Evolutionary conservation across 2,329 filamentous ascomycete genomes (phyloP).

Genomic region (Fusarium albosuccineum): DNA sequence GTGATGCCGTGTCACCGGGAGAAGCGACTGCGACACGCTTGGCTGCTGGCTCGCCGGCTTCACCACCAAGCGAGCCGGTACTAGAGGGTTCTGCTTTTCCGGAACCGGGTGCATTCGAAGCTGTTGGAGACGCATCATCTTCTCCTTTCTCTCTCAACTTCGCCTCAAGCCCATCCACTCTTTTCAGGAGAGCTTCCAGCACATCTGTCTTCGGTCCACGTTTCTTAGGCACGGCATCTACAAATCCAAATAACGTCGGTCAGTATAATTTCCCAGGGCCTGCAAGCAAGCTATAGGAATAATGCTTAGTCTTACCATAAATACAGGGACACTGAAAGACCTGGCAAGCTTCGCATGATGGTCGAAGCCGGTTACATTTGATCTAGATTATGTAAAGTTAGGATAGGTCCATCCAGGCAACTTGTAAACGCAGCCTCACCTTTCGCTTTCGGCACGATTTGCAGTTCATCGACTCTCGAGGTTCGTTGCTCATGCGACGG

Average conservation of each 20-base stretch:
- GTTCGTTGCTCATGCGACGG: slow-evolving; percentile 78
- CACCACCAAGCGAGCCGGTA: slow-evolving; percentile 37
- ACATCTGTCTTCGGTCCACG: slow-evolving; percentile 92
- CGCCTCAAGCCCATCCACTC: slow-evolving; percentile 87
- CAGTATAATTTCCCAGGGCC: background rate
- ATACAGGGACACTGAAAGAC: slow-evolving; percentile 90
- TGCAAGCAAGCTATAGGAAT: slow-evolving; percentile 9
- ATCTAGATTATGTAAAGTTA: slow-evolving; percentile 68
- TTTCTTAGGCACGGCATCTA: slow-evolving; percentile 91
- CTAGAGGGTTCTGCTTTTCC: slow-evolving; percentile 45
- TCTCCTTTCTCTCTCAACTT: slow-evolving; percentile 77
- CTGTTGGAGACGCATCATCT: slow-evolving; percentile 46
- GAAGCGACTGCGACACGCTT: slow-evolving; percentile 56
- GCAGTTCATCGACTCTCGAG: slow-evolving; percentile 94
- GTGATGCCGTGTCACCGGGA: slow-evolving; percentile 39
- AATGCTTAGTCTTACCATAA: slow-evolving; percentile 73
- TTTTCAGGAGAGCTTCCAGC: slow-evolving; percentile 84
- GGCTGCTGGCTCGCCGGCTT: slow-evolving; percentile 53
- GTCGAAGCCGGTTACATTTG: slow-evolving; percentile 89
- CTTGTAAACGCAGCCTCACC: slow-evolving; percentile 61
- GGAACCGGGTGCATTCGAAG: slow-evolving; percentile 28
- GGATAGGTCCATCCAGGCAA: slow-evolving; percentile 1
- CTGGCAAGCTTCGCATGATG: slow-evolving; percentile 89
- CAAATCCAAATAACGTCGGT: slow-evolving; percentile 10
- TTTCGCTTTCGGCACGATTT: slow-evolving; percentile 94